These are phyloP conservation scores for Lotus japonicus DNA, from an alignment of 306 rosid species.

Conservation along the genomic window DNA sequence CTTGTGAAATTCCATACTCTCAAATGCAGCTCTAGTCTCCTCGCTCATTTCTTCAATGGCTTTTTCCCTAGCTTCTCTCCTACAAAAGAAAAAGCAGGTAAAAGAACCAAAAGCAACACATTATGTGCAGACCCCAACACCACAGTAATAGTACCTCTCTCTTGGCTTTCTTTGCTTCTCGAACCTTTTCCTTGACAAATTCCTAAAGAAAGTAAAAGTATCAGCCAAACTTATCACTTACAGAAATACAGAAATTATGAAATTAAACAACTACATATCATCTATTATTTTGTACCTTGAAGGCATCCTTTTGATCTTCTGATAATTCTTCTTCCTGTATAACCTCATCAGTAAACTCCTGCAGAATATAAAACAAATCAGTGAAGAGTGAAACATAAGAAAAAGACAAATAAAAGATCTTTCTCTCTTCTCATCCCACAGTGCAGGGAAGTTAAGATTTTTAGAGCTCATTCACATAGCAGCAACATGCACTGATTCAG, in stretches of 20 bases:
- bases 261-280: background rate
- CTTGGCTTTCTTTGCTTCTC: constrained; percentile 72
- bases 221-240: background rate
- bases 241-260: background rate
- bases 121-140: background rate
- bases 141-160: constrained; percentile 48
- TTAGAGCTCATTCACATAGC: background rate
- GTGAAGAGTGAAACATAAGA: background rate
- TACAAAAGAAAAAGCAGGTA: constrained; percentile 18
- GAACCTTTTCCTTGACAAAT: constrained; percentile 72
- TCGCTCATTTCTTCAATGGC: constrained; percentile 73
- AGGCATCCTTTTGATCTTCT: constrained; percentile 63
- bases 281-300: constrained; percentile 44
- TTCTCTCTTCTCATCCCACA: background rate
- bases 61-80: constrained; percentile 76
- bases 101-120: background rate
- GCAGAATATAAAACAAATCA: constrained; percentile 22
- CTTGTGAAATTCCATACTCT: constrained; percentile 70
- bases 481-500: background rate
- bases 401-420: background rate
- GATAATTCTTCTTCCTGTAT: constrained; percentile 62
- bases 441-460: background rate
- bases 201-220: constrained; percentile 36
- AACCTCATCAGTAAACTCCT: constrained; percentile 74
- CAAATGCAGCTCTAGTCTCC: constrained; percentile 62